These are phyloP conservation scores for Panicum virgatum DNA, from an alignment of 202 grass and related monocot species.

Conservation along the genomic window DNA sequence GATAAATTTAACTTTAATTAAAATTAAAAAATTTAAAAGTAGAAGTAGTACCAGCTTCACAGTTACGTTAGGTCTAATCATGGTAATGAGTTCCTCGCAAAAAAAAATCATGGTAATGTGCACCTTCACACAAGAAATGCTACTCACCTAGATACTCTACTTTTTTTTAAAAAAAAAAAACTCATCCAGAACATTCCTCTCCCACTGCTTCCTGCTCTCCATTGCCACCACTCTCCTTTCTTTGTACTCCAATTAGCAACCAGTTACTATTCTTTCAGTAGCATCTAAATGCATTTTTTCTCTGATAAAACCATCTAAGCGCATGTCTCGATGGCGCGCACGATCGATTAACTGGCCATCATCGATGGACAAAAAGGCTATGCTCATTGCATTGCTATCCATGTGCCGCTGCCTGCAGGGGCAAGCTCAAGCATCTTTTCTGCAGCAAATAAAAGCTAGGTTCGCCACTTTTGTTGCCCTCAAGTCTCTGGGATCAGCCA, in stretches of 20 bases:
- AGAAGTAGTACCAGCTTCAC: no score
- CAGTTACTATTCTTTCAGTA: neutral
- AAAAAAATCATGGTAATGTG: neutral
- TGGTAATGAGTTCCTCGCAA: neutral
- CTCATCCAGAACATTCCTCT: neutral
- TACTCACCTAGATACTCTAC: neutral
- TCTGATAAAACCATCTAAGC: no score
- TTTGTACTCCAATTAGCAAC: neutral
- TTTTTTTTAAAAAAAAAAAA: neutral
- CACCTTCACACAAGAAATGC: neutral
- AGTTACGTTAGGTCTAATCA: neutral
- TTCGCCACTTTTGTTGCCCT: neutral
- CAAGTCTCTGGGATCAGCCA: neutral
- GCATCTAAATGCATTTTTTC: no score
- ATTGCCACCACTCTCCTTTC: neutral
- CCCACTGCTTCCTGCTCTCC: neutral
- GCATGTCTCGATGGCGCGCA: neutral
- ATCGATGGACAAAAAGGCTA: neutral
- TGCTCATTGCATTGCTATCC: neutral
- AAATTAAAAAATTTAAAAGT: no score
- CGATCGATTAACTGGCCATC: neutral
- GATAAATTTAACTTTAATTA: no score
- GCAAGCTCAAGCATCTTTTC: neutral
- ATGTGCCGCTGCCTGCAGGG: neutral
- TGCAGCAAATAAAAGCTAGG: neutral